Conservation (phyloP, 2,329 filamentous ascomycete genomes). For the Ceratocystis diversiconidia region DNA sequence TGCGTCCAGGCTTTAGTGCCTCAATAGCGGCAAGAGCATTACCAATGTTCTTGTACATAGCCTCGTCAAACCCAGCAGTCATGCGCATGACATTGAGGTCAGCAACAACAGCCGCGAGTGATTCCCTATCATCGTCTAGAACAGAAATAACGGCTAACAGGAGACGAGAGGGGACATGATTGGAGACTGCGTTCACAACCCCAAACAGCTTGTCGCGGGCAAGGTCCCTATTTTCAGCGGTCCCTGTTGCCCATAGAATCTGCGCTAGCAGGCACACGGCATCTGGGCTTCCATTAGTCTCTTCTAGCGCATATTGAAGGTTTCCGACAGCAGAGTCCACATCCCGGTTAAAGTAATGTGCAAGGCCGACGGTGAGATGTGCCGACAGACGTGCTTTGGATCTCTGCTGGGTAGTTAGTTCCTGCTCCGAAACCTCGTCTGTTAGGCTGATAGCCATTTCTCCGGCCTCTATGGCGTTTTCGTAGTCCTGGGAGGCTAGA, state of each 20-base stretch:
- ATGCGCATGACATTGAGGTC: slow-evolving; percentile 63
- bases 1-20: slow-evolving; percentile 35
- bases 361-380: slow-evolving; percentile 72
- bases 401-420: slow-evolving; percentile 50
- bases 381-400: slow-evolving; percentile 65
- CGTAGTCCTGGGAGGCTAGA: slow-evolving; percentile 52
- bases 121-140: slow-evolving; percentile 65
- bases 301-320: slow-evolving; percentile 66
- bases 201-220: slow-evolving; percentile 70
- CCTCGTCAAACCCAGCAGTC: slow-evolving; percentile 44
- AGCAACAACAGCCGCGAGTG: slow-evolving; percentile 62
- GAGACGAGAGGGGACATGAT: slow-evolving; percentile 65
- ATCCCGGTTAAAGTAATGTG: slow-evolving; percentile 56
- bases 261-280: slow-evolving; percentile 78
- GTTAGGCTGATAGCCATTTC: slow-evolving; percentile 69
- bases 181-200: slow-evolving; percentile 57
- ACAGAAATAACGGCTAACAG: slow-evolving; percentile 74
- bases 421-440: slow-evolving; percentile 53
- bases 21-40: slow-evolving; percentile 65
- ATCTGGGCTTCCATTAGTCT: slow-evolving; percentile 64
- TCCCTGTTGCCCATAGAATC: slow-evolving; percentile 82
- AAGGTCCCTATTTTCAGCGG: slow-evolving; percentile 55
- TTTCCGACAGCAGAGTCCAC: slow-evolving; percentile 58
- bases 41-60: slow-evolving; percentile 55
- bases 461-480: slow-evolving; percentile 61